Percentiles rank a stretch among this genome's conserved stretches.
Conservation (phyloP, 495 filamentous ascomycete species). For the Penicillium parvum region DNA sequence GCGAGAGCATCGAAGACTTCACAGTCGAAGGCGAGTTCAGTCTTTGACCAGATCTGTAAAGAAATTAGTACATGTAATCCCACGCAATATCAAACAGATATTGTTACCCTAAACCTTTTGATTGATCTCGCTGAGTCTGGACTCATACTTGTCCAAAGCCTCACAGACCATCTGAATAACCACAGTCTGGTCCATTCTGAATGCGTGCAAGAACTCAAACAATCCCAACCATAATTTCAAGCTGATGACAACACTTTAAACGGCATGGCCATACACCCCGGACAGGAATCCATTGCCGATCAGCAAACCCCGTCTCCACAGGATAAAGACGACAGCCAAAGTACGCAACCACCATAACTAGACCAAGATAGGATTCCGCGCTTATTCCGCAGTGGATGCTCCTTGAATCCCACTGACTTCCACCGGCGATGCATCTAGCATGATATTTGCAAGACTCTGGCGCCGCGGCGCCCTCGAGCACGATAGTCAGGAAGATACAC, state of each 20-base stretch:
- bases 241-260: too few species aligned
- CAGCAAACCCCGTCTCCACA: conserved; percentile 2
- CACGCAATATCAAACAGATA: too few species aligned
- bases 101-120: conserved; percentile 27
- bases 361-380: conserved; percentile 4
- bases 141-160: conserved; percentile 27
- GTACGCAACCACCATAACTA: background rate
- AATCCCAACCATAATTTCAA: too few species aligned
- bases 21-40: conserved; percentile 51
- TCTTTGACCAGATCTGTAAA: conserved; percentile 41
- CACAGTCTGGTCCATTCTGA: conserved; percentile 14
- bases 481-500: too few species aligned
- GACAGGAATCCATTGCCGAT: conserved; percentile 13
- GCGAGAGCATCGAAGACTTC: conserved; percentile 32
- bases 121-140: conserved; percentile 40
- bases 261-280: background rate
- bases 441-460: too few species aligned
- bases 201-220: conserved; percentile 13
- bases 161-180: conserved; percentile 23
- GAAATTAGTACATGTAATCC: background rate
- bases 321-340: conserved; percentile 2
- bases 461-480: too few species aligned
- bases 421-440: too few species aligned
- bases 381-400: conserved; percentile 14
- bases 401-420: too few species aligned